A percentile compares a stretch with the other conserved stretches of the same genome.
These are phyloP conservation scores for Boletus vinaceobasis DNA, from an alignment of 768 basidiomycete species.

Conservation along the genomic window DNA sequence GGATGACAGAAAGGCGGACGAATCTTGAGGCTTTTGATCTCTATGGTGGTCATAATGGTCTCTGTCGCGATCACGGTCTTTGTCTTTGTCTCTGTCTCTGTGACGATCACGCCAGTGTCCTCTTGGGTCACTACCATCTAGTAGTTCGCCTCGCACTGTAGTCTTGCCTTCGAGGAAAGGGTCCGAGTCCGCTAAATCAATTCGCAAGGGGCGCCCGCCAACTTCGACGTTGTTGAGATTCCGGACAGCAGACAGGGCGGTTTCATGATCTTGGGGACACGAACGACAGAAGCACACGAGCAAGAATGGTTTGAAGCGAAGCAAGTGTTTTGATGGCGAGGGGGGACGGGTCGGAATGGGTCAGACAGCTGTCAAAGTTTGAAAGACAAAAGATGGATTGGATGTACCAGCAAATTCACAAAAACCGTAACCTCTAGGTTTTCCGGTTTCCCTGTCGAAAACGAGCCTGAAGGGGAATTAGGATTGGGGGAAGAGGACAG, in stretches of 20 bases:
- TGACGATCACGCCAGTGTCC: conserved; percentile 45
- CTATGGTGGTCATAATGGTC: conserved; percentile 32
- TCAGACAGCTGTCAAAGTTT: conserved; percentile 34
- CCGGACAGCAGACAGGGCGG: conserved; percentile 90
- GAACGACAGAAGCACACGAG: conserved; percentile 16
- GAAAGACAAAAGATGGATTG: conserved; percentile 30
- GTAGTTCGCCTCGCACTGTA: conserved; percentile 76
- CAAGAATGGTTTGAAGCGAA: neutral
- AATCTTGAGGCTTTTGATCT: conserved; percentile 37
- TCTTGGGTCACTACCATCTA: conserved; percentile 55
- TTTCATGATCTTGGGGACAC: conserved; percentile 77
- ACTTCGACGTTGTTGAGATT: conserved; percentile 93
- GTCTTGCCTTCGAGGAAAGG: conserved; percentile 90
- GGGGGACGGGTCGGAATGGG: conserved; percentile 27
- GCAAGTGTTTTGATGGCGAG: conserved; percentile 3
- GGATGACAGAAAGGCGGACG: conserved; percentile 54
- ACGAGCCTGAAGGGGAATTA: conserved; percentile 54
- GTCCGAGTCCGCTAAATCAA: conserved; percentile 92
- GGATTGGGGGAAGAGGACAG: neutral
- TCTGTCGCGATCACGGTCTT: conserved; percentile 52
- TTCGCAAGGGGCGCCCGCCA: conserved; percentile 87
- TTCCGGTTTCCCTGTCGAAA: conserved; percentile 90
- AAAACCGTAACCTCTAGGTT: conserved; percentile 91
- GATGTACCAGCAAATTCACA: conserved; percentile 87
- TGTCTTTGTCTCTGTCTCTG: conserved; percentile 46